phyloP scores from a whole-genome alignment of 345 rosid species.

The Linum usitatissimum region DNA sequence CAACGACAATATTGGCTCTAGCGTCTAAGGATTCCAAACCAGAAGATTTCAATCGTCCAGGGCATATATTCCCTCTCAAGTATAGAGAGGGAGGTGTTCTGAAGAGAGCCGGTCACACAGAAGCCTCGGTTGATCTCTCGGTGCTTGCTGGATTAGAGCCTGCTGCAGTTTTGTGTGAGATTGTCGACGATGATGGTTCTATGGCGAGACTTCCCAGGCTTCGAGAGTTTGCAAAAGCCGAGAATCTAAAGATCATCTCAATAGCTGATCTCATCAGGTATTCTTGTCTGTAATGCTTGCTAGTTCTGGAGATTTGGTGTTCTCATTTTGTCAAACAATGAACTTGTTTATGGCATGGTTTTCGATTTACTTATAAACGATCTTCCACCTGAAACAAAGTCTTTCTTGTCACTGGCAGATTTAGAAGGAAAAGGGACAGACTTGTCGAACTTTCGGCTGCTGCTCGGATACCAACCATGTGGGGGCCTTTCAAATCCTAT shows the following conservation, averaged over 20 bases:
- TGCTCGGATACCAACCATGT: constrained; percentile 24
- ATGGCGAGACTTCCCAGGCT: constrained; percentile 28
- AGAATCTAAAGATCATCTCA: constrained; percentile 21
- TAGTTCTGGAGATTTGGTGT: too few relatives aligned
- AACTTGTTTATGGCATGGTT: neutral
- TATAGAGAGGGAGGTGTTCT: constrained; percentile 26
- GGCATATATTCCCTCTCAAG: constrained; percentile 25
- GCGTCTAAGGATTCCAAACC: constrained; percentile 21
- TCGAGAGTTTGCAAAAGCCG: constrained; percentile 19
- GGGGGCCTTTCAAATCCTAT: constrained; percentile 26
- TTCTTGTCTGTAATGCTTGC: too few relatives aligned
- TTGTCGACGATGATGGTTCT: constrained; percentile 28
- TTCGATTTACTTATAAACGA: neutral
- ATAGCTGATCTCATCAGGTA: constrained; percentile 26
- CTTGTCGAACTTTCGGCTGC: constrained; percentile 22
- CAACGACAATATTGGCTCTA: constrained; percentile 19
- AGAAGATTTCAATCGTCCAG: constrained; percentile 25
- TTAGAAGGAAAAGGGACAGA: constrained; percentile 22
- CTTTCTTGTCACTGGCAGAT: constrained; percentile 8
- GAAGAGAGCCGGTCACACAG: constrained; percentile 28
- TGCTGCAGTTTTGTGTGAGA: constrained; percentile 25
- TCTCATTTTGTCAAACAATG: too few relatives aligned
- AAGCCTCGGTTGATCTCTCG: constrained; percentile 26
- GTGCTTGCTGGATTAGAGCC: constrained; percentile 23
- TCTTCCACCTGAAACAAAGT: neutral